phyloP scores from a whole-genome alignment of 2,329 filamentous ascomycete species.

The Colletotrichum trifolii region DNA sequence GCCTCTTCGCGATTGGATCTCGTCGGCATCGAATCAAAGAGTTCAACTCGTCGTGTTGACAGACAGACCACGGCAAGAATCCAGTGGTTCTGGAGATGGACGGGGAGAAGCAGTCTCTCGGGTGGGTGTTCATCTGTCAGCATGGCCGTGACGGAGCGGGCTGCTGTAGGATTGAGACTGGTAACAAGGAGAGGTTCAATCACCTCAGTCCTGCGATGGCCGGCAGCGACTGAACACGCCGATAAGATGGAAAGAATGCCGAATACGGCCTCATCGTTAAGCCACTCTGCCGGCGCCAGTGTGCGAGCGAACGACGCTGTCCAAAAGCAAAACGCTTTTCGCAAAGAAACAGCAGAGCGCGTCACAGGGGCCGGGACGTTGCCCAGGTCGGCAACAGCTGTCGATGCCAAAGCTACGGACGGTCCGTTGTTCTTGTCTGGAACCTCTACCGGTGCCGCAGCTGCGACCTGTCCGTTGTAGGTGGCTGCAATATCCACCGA shows the following conservation, averaged over 20 bases:
- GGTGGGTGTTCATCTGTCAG: background rate
- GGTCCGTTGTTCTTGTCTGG: no score
- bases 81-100: slow-evolving; percentile 12
- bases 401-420: no score
- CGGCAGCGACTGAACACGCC: background rate
- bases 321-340: background rate
- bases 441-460: no score
- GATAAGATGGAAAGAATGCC: slow-evolving; percentile 2
- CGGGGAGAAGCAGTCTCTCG: background rate
- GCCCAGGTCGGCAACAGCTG: no score
- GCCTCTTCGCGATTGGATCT: background rate
- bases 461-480: no score
- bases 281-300: background rate
- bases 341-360: background rate
- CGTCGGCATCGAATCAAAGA: slow-evolving; percentile 12
- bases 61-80: background rate
- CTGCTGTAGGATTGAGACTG: background rate
- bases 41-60: background rate
- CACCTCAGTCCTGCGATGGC: background rate
- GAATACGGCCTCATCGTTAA: slow-evolving; percentile 2
- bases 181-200: background rate
- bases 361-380: background rate
- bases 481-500: no score
- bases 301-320: background rate
- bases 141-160: background rate